These are phyloP conservation scores for Diaporthe sp. DNA, from an alignment of 2,329 filamentous ascomycete species.

Conservation along the genomic window DNA sequence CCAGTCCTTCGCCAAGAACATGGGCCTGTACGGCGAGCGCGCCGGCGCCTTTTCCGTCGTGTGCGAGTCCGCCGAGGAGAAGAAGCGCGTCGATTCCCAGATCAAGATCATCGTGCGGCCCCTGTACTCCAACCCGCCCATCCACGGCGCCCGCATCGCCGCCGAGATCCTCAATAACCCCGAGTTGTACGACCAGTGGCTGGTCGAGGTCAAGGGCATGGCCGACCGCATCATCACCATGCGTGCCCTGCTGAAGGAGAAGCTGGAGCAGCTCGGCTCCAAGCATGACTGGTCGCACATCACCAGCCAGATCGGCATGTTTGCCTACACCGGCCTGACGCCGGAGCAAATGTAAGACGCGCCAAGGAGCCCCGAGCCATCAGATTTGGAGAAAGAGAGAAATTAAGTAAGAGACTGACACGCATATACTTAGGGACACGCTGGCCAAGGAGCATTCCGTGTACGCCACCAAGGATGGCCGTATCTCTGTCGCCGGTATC, in stretches of 20 bases:
- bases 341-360: constrained; percentile 81
- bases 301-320: constrained; percentile 99
- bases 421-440: constrained; percentile 60
- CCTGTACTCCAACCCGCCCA: constrained; percentile 97
- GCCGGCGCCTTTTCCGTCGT: constrained; percentile 97
- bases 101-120: constrained; percentile 98
- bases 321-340: constrained; percentile 95
- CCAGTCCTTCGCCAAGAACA: constrained; percentile 99
- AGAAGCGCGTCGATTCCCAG: constrained; percentile 96
- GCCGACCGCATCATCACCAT: constrained; percentile 99
- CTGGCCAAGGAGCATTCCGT: constrained; percentile 97
- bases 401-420: neutral
- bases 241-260: constrained; percentile 93
- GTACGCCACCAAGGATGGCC: constrained; percentile 94
- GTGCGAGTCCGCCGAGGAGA: constrained; percentile 87
- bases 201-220: constrained; percentile 97
- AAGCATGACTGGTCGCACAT: constrained; percentile 99
- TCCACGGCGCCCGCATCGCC: constrained; percentile 96
- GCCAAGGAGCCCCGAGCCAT: neutral
- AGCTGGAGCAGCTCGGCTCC: constrained; percentile 94
- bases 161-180: constrained; percentile 91
- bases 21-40: constrained; percentile 99
- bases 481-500: constrained; percentile 89
- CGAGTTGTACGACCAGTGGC: constrained; percentile 91
- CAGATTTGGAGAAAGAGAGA: neutral